Evolutionary conservation across 2,329 filamentous ascomycete species (phyloP).

Genomic region (Lithohypha guttulata): DNA sequence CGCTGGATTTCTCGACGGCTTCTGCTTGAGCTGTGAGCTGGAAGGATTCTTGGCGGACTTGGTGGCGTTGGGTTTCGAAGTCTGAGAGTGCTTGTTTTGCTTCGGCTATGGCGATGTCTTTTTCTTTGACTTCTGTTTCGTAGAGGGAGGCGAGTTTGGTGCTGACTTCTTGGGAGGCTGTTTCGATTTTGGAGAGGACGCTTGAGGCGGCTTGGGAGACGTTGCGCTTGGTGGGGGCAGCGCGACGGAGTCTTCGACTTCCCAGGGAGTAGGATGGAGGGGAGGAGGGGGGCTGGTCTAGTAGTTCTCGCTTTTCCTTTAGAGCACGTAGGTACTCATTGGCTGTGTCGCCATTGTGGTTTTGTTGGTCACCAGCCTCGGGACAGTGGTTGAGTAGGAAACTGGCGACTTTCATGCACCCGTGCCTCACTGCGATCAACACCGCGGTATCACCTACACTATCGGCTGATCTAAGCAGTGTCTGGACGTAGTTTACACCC

Average conservation of each 20-base stretch:
- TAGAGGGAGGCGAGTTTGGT: constrained; percentile 51
- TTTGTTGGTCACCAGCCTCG: constrained; percentile 64
- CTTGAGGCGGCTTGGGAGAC: constrained; percentile 55
- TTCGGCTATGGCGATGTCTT: constrained; percentile 50
- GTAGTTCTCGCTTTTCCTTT: constrained; percentile 30
- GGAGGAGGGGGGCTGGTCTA: constrained; percentile 54
- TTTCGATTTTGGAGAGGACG: constrained; percentile 58
- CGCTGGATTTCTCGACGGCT: constrained; percentile 23
- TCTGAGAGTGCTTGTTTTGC: constrained; percentile 46
- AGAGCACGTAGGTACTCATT: constrained; percentile 68
- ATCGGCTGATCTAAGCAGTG: constrained; percentile 72
- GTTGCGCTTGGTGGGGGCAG: constrained; percentile 30
- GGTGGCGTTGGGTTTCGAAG: constrained; percentile 34
- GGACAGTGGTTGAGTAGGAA: constrained; percentile 65
- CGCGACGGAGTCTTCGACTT: constrained; percentile 14
- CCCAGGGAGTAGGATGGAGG: constrained; percentile 29
- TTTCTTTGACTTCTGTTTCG: constrained; percentile 24
- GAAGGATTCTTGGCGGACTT: constrained; percentile 32
- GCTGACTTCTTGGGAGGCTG: constrained; percentile 61
- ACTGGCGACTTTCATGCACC: constrained; percentile 64
- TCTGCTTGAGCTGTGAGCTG: constrained; percentile 25
- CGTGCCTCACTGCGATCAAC: constrained; percentile 74
- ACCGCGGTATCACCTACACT: constrained; percentile 84
- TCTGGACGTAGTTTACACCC: constrained; percentile 63
- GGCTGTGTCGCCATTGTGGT: constrained; percentile 69